Evolutionary conservation across 2,329 filamentous ascomycete species (phyloP).

Genomic region (Verticillium nubilum): DNA sequence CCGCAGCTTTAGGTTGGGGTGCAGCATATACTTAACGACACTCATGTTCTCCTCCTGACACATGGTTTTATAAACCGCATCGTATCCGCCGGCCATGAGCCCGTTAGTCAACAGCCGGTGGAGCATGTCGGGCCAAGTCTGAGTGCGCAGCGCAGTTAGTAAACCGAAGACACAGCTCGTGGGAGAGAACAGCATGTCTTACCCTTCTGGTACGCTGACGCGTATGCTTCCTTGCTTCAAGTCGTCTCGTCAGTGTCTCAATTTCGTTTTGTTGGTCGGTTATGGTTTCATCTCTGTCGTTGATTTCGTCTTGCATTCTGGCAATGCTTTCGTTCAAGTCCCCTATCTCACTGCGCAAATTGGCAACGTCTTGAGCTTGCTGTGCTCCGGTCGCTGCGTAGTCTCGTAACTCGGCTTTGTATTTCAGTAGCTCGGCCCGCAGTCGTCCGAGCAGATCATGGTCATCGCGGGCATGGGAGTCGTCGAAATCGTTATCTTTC

Average conservation of each 20-base stretch:
- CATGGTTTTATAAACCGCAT: constrained; percentile 15
- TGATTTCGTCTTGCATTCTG: too few species aligned
- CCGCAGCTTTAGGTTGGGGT: constrained; percentile 22
- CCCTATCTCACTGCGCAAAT: too few species aligned
- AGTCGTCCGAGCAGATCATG: background rate
- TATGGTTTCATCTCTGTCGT: too few species aligned
- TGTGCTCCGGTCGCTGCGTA: too few species aligned
- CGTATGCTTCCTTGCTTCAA: background rate
- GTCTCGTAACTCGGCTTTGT: too few species aligned
- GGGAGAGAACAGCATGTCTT: background rate
- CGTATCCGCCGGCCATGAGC: constrained; percentile 5
- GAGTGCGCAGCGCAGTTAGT: background rate
- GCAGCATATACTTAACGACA: constrained; percentile 7
- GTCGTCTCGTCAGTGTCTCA: too few species aligned
- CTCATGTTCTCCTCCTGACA: constrained; percentile 31
- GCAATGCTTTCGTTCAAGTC: too few species aligned
- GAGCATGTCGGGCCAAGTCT: constrained; percentile 6
- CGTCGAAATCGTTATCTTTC: background rate
- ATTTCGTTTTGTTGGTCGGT: too few species aligned
- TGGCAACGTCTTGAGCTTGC: too few species aligned
- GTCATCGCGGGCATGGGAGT: background rate
- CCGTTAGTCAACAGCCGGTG: background rate
- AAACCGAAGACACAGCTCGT: background rate
- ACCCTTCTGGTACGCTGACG: background rate
- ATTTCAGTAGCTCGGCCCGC: too few species aligned